These are phyloP conservation scores for Pleurozium schreberi DNA, from an alignment of 225 moss, liverwort and hornwort genomes.

Conservation along the genomic window DNA sequence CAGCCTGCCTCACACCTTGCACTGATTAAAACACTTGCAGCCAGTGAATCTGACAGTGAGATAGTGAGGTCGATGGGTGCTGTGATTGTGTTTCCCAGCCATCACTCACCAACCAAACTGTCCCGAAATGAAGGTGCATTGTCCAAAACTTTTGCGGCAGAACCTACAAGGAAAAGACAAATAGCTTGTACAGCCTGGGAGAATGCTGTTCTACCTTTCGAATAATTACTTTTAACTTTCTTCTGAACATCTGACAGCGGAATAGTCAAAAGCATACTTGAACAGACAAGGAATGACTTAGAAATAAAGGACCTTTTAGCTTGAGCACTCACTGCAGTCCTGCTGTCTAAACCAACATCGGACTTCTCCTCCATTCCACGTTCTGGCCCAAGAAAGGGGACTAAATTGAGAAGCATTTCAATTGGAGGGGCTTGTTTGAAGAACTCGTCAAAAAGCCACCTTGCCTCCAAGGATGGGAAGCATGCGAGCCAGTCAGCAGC, in stretches of 20 bases:
- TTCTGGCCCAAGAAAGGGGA: constrained; percentile 26
- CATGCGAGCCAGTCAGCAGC: constrained; percentile 87
- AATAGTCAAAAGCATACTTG: background rate
- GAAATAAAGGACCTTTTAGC: constrained; percentile 57
- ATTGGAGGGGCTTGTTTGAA: constrained; percentile 48
- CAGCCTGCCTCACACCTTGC: constrained; percentile 42
- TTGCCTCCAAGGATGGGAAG: constrained; percentile 42
- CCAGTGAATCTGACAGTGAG: background rate
- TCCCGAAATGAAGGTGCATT: background rate
- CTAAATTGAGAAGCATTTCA: constrained; percentile 50
- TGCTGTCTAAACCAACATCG: constrained; percentile 28
- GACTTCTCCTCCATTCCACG: constrained; percentile 27
- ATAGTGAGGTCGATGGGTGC: background rate
- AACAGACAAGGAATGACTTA: background rate
- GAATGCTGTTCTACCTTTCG: background rate
- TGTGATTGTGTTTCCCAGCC: background rate
- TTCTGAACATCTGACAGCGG: background rate
- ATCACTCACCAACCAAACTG: background rate
- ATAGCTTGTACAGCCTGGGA: background rate
- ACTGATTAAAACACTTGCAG: constrained; percentile 1
- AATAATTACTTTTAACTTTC: background rate
- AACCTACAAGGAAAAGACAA: background rate
- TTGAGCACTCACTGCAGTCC: constrained; percentile 48
- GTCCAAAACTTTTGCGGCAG: background rate
- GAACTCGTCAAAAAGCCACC: constrained; percentile 67